Conservation (phyloP, 768 basidiomycete genomes). For the Psilocybe azurescens region DNA sequence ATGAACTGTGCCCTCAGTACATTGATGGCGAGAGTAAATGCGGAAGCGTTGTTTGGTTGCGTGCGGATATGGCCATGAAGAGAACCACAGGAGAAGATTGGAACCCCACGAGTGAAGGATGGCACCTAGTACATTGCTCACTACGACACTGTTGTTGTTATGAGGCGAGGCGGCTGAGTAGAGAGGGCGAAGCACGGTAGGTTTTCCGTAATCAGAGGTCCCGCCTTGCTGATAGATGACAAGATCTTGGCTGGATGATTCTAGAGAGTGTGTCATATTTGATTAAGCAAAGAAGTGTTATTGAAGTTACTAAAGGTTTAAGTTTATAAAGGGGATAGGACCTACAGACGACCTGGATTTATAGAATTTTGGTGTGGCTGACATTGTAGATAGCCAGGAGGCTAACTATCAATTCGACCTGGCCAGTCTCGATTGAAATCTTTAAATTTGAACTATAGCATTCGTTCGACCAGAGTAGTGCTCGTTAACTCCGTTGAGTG, state of each 20-base stretch:
- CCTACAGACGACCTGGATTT: slow-evolving; percentile 2
- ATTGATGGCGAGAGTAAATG: slow-evolving; percentile 15
- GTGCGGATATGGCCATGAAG: slow-evolving; percentile 15
- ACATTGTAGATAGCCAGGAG: slow-evolving; percentile 2
- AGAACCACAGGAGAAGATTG: slow-evolving; percentile 14
- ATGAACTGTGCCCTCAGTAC: slow-evolving; percentile 23
- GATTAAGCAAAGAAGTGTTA: background rate
- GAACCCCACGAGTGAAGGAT: slow-evolving; percentile 22
- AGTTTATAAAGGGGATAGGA: background rate
- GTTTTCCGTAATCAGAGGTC: background rate
- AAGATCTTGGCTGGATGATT: background rate
- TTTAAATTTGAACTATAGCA: background rate
- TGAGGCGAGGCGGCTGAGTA: slow-evolving; percentile 18
- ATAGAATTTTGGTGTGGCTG: slow-evolving; percentile 9
- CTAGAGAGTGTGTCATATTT: background rate
- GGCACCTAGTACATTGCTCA: slow-evolving; percentile 16
- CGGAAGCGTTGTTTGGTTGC: slow-evolving; percentile 7
- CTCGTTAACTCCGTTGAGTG: too few relatives aligned
- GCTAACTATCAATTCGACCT: background rate
- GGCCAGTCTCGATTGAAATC: background rate
- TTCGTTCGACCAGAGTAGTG: too few relatives aligned
- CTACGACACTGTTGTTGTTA: slow-evolving; percentile 10
- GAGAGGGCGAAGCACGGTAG: background rate
- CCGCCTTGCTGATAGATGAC: background rate
- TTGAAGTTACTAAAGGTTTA: background rate